Percentiles rank a stretch among this genome's conserved stretches.
Conservation (phyloP, 108 stramenopile species). For the Skeletonema grethae region DNA sequence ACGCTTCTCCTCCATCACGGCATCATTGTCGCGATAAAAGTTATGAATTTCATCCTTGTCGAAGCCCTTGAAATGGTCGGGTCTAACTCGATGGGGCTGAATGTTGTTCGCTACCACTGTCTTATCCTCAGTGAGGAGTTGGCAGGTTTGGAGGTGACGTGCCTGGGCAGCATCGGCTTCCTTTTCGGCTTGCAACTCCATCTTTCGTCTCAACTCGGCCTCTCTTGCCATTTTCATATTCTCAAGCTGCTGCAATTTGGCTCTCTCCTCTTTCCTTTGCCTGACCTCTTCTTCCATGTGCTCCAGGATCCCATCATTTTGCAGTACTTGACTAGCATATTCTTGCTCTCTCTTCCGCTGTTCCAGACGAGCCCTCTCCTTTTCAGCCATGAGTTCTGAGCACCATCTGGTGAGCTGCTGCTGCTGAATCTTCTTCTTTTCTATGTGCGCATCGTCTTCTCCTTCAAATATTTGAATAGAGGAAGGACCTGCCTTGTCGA, state of each 20-base stretch:
- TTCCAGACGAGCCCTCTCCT: slow-evolving; percentile 32
- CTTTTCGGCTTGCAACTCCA: slow-evolving; percentile 32
- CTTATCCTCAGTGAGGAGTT: slow-evolving; percentile 35
- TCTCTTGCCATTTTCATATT: slow-evolving; percentile 39
- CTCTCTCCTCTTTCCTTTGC: slow-evolving; percentile 28
- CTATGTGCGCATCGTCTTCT: slow-evolving; percentile 27
- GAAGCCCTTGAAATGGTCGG: slow-evolving; percentile 50
- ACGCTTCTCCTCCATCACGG: slow-evolving; percentile 31
- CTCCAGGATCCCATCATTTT: slow-evolving; percentile 31
- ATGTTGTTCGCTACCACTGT: slow-evolving; percentile 19
- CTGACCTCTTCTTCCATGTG: slow-evolving; percentile 15
- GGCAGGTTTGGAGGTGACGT: slow-evolving; percentile 25
- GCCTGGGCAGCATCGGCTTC: slow-evolving; percentile 29
- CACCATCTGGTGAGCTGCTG: slow-evolving; percentile 46
- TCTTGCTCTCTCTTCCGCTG: slow-evolving; percentile 31
- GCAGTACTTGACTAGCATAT: slow-evolving; percentile 31
- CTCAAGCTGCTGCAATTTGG: slow-evolving; percentile 30
- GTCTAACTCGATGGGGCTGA: slow-evolving; percentile 25
- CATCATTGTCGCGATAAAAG: slow-evolving; percentile 39
- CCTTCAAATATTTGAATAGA: slow-evolving; percentile 44
- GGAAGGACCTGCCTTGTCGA: slow-evolving; percentile 41
- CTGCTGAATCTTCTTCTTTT: slow-evolving; percentile 45
- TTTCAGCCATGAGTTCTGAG: slow-evolving; percentile 28
- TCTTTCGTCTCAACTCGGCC: slow-evolving; percentile 14
- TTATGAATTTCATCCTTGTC: slow-evolving; percentile 22